Base-by-base conservation (phyloP, 179 eudicot genomes). In the Heliamphora pulchella region DNA sequence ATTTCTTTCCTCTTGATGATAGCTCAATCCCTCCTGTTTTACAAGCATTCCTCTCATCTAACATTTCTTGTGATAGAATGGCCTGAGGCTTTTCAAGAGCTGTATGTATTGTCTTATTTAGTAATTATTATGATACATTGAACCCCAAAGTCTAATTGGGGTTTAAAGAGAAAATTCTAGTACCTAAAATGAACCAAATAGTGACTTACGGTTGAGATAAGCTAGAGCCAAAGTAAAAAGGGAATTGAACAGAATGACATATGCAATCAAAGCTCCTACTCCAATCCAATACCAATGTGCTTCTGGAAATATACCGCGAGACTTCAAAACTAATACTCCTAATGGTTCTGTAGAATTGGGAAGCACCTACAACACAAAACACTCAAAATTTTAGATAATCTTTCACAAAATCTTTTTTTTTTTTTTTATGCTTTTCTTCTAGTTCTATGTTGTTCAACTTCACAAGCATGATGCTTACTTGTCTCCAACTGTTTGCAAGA, bases 201-300 rank as follows among this genome's bases (percentile, higher is more conserved):
- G 51, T 78, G 50, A 84, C 90, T 87, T 41, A 90, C 91, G 85
- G 22, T 83, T 75, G 48, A 90, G 87, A 70, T 48, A 84, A 8
- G 85, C 8, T 3, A 90, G 88, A 55, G 88, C 79, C 31, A 87
- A 4, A 39, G 80, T 76, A 81, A 51, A 87, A 47, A 87, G 75
- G 50, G 50, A 13, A 77, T 90, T 90, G 82, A 87, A 85, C 2
- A 90, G 10, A 57, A 89, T 17, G 13, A 84, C 44, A 31, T 84
- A 90, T 61, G 84, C 90, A 11, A 83, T 9, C 75, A 83, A 55
- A n/a, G 86, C 89, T 44, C 82, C 88, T 1, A 86, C 86, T 39
- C 89, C 90, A 0, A 90, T 31, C 90, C 90, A 88, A 79, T 86
- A 88, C 90, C 90, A 86, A 20, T 81, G 69, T 10, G 83, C 71